Evolutionary conservation across 441 rosid species (phyloP).

Genomic region (Brassica balearica): DNA sequence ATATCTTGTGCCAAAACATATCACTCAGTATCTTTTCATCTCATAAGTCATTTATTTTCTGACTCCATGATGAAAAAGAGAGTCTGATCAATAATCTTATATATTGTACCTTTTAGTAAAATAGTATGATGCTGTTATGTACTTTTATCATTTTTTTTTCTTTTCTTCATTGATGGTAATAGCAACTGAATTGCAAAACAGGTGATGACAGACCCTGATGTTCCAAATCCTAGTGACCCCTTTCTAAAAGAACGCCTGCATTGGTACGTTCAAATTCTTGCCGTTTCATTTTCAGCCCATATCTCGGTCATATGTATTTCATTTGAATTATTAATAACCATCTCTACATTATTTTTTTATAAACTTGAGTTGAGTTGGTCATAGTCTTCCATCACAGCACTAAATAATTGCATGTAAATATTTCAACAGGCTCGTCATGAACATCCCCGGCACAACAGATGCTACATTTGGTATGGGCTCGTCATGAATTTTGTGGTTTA

Average conservation of each 20-base stretch:
- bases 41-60: constrained; percentile 8
- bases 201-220: constrained; percentile 83
- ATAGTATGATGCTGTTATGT: background rate
- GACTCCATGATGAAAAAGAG: constrained; percentile 12
- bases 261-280: constrained; percentile 50
- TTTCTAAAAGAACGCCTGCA: constrained; percentile 71
- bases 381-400: constrained; percentile 7
- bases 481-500: background rate
- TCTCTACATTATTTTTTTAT: background rate
- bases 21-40: background rate
- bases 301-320: constrained; percentile 5
- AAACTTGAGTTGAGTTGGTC: background rate
- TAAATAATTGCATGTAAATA: constrained; percentile 12
- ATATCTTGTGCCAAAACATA: background rate
- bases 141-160: background rate
- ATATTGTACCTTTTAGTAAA: background rate
- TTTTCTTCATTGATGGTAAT: constrained; percentile 10
- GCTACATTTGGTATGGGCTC: constrained; percentile 66
- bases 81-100: background rate
- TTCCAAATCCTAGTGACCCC: constrained; percentile 82
- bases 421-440: constrained; percentile 66
- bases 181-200: constrained; percentile 29
- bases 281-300: constrained; percentile 26
- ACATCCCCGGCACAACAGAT: constrained; percentile 85
- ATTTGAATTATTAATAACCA: constrained; percentile 12